Base-by-base conservation (phyloP, 192 early-diverging fungal species). In the Podochytrium sp. region DNA sequence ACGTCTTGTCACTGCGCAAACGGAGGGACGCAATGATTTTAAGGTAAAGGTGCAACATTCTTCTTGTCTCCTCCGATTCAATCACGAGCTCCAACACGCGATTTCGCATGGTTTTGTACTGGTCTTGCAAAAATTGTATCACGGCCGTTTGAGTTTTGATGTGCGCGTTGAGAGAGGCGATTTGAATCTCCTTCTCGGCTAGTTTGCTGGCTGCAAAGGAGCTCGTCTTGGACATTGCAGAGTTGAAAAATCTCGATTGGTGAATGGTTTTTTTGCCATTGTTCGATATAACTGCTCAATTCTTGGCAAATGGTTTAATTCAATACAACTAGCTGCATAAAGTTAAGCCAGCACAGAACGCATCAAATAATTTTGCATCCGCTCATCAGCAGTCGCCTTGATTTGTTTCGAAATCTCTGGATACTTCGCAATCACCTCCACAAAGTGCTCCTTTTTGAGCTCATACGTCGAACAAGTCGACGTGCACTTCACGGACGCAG, bases 301-400 rank as follows among this genome's bases (percentile, higher is more conserved):
- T n/a, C n/a, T n/a, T n/a, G n/a, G n/a, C n/a, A n/a, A n/a, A n/a
- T n/a, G n/a, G n/a, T n/a, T n/a, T n/a, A n/a, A n/a, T n/a, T n/a
- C n/a, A n/a, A n/a, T n/a, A n/a, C n/a, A n/a, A n/a, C n/a, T n/a
- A n/a, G n/a, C n/a, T n/a, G n/a, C n/a, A n/a, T n/a, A 5, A 55
- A 7, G 20, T 74, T 32, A 74, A 12, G 83, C 83, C 58, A 85
- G 59, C n/a, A 85, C 71, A 76, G 39, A 78, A 40, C 83, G 37
- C 83, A 83, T 83, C 29, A 85, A 61, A 72, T 85, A 78, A 52
- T 72, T 64, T 58, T 85, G 84, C 78, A 85, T 20, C 58, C 84
- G 7, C 50, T 70, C 65, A 58, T 76, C 62, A 5, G 84, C 72
- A 2, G 82, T 79, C 34, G 73, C 82, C 41, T 78, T 65, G 51